A percentile compares a stretch with the other conserved stretches of the same genome.
phyloP scores from a whole-genome alignment of 176 grass and related monocot genomes.

The Aegilops bicornis region DNA sequence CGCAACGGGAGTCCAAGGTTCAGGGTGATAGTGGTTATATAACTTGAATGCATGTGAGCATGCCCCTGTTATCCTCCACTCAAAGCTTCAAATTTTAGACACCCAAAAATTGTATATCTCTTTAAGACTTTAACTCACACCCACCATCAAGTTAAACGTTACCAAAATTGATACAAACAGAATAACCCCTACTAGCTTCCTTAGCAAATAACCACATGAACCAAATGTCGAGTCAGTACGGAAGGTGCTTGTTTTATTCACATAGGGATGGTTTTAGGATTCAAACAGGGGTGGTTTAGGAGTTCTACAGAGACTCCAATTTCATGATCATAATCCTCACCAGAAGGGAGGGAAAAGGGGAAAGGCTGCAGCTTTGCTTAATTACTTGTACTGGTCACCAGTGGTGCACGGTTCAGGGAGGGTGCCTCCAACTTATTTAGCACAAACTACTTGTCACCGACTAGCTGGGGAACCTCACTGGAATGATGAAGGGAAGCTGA shows the following conservation, averaged over 20 bases:
- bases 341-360: background rate
- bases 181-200: background rate
- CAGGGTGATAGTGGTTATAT: background rate
- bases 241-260: background rate
- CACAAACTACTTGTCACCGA: background rate
- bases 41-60: background rate
- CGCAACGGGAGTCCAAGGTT: background rate
- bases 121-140: background rate
- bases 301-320: background rate
- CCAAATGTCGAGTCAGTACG: background rate
- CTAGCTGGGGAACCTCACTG: background rate
- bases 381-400: background rate
- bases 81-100: background rate
- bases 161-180: background rate
- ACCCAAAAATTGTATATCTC: background rate
- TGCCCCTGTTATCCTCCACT: background rate
- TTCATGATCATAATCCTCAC: background rate
- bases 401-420: background rate
- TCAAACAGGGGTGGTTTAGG: background rate
- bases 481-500: background rate
- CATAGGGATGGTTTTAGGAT: background rate
- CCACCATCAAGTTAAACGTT: background rate
- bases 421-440: background rate
- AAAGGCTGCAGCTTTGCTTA: background rate
- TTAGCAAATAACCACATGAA: background rate